Base-by-base conservation (phyloP, 805 yeast genomes). In the Starmerella geochares region DNA sequence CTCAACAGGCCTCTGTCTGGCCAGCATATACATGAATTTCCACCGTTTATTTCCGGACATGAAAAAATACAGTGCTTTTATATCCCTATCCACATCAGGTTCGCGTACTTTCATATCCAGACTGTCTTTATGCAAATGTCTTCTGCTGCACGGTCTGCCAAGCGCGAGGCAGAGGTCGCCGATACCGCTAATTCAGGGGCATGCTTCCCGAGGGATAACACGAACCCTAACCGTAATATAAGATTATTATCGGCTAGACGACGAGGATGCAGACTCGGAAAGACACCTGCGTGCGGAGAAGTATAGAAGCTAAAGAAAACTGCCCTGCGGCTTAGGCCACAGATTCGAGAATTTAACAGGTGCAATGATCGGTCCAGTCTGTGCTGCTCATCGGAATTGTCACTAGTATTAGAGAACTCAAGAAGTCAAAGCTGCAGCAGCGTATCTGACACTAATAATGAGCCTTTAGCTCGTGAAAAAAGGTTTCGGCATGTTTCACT, bases 11-110 rank as follows among this genome's bases (percentile, higher is more conserved):
- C 24, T 14, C 24, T 40, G 24, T 16, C n/a, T 11, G 24, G 33
- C n/a, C 24, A 16, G 23, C 44, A 40, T 40, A 40, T 40, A 40
- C 23, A 40, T 40, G 27, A 40, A 16, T 27, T 40, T 27, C 25
- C 24, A 16, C 33, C 23, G 25, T 40, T 40, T 40, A 40, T 40
- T 40, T 40, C 44, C 33, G 20, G 29, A 21, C 10, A 37, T 24
- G 29, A 23, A 23, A 17, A 14, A 14, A 37, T 36, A 11, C 16
- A 19, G 16, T 20, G n/a, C 25, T 36, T 36, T 20, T 20, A 36
- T 36, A 11, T 14, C 25, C 24, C 39, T 36, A 20, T 21, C 25
- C 25, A 19, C 25, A 19, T 20, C 25, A 19, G 25, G 39, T 21
- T 36, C 25, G 16, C 25, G 7, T 20, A 36, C 5, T 10, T 36